Evolutionary conservation across 169 alveolate species (phyloP).

Genomic region (Plasmodium relictum): DNA sequence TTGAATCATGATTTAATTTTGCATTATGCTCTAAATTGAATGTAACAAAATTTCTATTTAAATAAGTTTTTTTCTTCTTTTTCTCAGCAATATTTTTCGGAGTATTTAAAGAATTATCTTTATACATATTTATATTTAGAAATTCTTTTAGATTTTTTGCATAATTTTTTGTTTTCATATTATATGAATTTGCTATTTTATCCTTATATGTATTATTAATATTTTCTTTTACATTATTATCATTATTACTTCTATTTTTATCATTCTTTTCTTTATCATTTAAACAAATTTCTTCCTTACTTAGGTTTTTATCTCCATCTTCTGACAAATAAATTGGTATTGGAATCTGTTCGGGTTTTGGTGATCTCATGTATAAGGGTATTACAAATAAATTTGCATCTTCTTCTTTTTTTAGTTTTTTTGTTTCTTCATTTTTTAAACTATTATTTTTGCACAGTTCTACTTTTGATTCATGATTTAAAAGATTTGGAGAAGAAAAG

Average conservation of each 20-base stretch:
- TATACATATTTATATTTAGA: not conserved
- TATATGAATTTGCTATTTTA: conserved; percentile 1
- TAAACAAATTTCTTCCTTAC: not conserved
- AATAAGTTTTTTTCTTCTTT: conserved; percentile 36
- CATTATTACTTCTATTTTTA: not conserved
- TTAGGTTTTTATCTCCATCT: not conserved
- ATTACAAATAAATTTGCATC: conserved; percentile 43
- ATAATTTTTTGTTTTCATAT: conserved; percentile 4
- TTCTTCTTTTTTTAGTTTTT: conserved; percentile 30
- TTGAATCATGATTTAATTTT: conserved; percentile 5
- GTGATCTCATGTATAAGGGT: conserved; percentile 67
- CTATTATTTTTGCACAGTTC: conserved; percentile 31
- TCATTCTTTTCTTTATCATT: not conserved
- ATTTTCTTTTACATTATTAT: not conserved
- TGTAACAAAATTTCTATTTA: conserved; percentile 19
- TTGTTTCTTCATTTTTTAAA: conserved; percentile 13
- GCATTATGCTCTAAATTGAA: conserved; percentile 18
- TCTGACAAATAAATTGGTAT: conserved; percentile 46
- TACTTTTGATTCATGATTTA: not conserved
- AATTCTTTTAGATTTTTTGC: conserved; percentile 11
- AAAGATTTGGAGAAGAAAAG: not conserved
- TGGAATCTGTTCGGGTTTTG: conserved; percentile 68
- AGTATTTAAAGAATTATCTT: conserved; percentile 16
- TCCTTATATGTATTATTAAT: not conserved
- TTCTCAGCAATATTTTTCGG: conserved; percentile 25